Percentiles rank a stretch among this genome's conserved stretches.
Evolutionary conservation across 495 filamentous ascomycete genomes (phyloP).

Genomic region (Aspergillus conjunctus): DNA sequence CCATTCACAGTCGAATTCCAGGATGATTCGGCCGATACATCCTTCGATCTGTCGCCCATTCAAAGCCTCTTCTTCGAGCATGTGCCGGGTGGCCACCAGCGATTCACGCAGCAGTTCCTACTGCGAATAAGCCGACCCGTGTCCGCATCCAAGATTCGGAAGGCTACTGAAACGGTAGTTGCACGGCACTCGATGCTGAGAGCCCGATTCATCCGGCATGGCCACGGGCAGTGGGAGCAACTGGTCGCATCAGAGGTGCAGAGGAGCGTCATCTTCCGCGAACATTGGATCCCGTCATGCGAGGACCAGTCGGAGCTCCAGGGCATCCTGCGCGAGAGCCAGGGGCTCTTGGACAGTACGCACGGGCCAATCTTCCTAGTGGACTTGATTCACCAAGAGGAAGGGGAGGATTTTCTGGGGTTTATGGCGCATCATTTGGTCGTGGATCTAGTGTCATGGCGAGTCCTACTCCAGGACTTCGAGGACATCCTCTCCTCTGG

Average conservation of each 20-base stretch:
- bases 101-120: conserved; percentile 64
- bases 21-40: not conserved
- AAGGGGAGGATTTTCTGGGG: conserved; percentile 20
- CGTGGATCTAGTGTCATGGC: conserved; percentile 62
- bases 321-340: conserved; percentile 17
- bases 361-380: conserved; percentile 50
- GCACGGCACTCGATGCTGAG: conserved; percentile 64
- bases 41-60: conserved; percentile 62
- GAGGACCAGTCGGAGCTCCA: conserved; percentile 14
- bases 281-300: conserved; percentile 5
- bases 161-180: conserved; percentile 55
- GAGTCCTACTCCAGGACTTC: conserved; percentile 58
- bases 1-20: not conserved
- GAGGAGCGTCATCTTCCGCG: conserved; percentile 9
- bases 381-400: conserved; percentile 36
- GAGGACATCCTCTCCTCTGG: conserved; percentile 48
- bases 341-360: conserved; percentile 27
- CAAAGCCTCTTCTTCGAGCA: conserved; percentile 61
- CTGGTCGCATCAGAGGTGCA: not conserved
- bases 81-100: conserved; percentile 42
- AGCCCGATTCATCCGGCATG: conserved; percentile 48
- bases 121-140: conserved; percentile 49
- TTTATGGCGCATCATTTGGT: conserved; percentile 58
- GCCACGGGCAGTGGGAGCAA: not conserved
- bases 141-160: conserved; percentile 36